Conservation (phyloP, 2,329 filamentous ascomycete genomes). For the Tolypocladium paradoxum region DNA sequence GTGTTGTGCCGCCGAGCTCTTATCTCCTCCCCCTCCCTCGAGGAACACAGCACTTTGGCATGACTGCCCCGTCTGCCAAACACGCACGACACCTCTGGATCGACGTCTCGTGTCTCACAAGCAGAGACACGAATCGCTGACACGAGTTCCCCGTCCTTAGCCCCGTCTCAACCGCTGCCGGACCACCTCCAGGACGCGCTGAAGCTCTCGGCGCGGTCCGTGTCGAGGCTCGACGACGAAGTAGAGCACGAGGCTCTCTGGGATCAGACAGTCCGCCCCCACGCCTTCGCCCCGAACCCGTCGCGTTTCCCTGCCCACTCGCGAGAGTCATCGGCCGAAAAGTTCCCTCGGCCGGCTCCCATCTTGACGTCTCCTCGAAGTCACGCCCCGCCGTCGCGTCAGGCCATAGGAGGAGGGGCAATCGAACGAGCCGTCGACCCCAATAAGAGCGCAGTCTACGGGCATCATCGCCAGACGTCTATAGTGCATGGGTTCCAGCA, state of each 20-base stretch:
- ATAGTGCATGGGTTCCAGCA: conserved; percentile 97
- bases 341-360: conserved; percentile 25
- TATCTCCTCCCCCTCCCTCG: background rate
- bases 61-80: background rate
- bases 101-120: background rate
- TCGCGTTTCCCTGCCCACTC: conserved; percentile 38
- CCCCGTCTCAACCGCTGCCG: conserved; percentile 49
- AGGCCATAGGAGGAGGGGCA: conserved; percentile 25
- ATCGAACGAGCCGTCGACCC: conserved; percentile 43
- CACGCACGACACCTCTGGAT: background rate
- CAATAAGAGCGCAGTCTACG: conserved; percentile 52
- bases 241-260: conserved; percentile 38
- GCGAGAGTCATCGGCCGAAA: conserved; percentile 48
- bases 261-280: conserved; percentile 40
- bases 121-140: conserved; percentile 4
- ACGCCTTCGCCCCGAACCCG: conserved; percentile 26
- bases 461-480: conserved; percentile 90
- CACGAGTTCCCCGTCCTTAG: conserved; percentile 19
- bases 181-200: conserved; percentile 41
- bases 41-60: background rate
- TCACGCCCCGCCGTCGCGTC: conserved; percentile 29
- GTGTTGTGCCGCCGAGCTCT: background rate
- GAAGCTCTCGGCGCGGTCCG: conserved; percentile 40
- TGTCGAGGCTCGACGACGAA: conserved; percentile 42
- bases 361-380: conserved; percentile 26